Base-by-base conservation (phyloP, 768 basidiomycete genomes). In the Pleurotus cornucopiae region DNA sequence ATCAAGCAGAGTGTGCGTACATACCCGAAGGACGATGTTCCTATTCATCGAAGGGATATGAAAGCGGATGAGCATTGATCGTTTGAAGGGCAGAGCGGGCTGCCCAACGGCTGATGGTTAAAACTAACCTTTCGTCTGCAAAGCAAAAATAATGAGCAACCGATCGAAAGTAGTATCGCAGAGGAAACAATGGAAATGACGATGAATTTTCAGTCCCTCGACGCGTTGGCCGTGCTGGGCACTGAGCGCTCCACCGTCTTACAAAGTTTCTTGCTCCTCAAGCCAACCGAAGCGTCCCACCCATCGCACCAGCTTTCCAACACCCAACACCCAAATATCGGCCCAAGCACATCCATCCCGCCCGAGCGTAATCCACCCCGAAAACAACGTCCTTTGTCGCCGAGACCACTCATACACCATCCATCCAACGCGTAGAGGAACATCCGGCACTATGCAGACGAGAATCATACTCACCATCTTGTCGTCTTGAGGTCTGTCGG, bases 1-100 rank as follows among this genome's bases (percentile, higher is more conserved):
- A 39, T 13, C 45, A 49, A 6, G 18, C 37, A 26, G 18, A 30
- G 14, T 21, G 48, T 52, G 45, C 14, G 12, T 46, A 87, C 90
- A 71, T 69, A 93, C 90, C 89, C 91, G 72, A 95, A 95, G 71
- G 94, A 94, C 73, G 94, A 94, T 70, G 94, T 95, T 86, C 94
- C 93, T 91, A 71, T 62, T 67, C 11, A 39, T 16, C 23, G 43
- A 26, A 57, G 23, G 47, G 26, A 57, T 56, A 54, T 37, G 34
- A 54, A 55, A 5, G 45, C 18, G 5, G 18, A 47, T 30, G n/a
- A 51, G 40, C 7, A 41, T 2, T 34, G 30, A 34, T 34, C 30
- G 30, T 34, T 12, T 37, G 23, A 44, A 30, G 11, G 30, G 9
- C 55, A 23, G 13, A 46, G 49, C 63, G 57, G 55, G 52, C 65